A percentile compares a stretch with the other conserved stretches of the same genome.
Conservation (phyloP, 2,329 filamentous ascomycete genomes). For the Raffaelea ambrosiae region DNA sequence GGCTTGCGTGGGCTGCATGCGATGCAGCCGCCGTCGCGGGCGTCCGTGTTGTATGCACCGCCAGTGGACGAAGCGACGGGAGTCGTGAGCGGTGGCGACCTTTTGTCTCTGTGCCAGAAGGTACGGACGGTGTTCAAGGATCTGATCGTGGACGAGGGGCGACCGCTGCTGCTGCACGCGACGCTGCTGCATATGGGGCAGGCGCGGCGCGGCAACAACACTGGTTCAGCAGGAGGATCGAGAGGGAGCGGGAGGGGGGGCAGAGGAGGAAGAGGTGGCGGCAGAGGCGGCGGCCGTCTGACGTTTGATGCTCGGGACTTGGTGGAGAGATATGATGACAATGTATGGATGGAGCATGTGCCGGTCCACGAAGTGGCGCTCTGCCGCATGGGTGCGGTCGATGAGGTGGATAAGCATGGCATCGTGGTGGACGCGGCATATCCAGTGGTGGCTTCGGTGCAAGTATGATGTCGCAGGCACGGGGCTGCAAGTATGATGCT, state of each 20-base stretch:
- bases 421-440: constrained; percentile 43
- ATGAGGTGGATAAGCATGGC: constrained; percentile 39
- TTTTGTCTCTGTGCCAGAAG: constrained; percentile 50
- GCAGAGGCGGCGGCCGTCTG: constrained; percentile 21
- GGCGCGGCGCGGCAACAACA: too few relatives aligned
- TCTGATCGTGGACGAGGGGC: constrained; percentile 47
- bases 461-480: constrained; percentile 20
- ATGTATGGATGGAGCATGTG: constrained; percentile 63
- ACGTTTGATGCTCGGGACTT: constrained; percentile 46
- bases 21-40: constrained; percentile 48
- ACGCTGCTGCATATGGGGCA: constrained; percentile 85
- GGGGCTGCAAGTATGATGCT: too few relatives aligned
- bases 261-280: constrained; percentile 24
- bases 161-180: constrained; percentile 69
- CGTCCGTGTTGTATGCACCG: constrained; percentile 56
- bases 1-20: constrained; percentile 47
- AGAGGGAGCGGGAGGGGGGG: constrained; percentile 25
- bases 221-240: constrained; percentile 38
- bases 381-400: constrained; percentile 72
- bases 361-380: constrained; percentile 64
- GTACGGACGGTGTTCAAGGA: constrained; percentile 48
- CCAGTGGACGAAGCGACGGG: constrained; percentile 46
- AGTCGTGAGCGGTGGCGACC: constrained; percentile 40
- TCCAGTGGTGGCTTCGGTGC: constrained; percentile 42
- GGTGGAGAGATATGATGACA: constrained; percentile 53